Evolutionary conservation across 2,329 filamentous ascomycete species (phyloP).

Genomic region (Fusarium sp.): DNA sequence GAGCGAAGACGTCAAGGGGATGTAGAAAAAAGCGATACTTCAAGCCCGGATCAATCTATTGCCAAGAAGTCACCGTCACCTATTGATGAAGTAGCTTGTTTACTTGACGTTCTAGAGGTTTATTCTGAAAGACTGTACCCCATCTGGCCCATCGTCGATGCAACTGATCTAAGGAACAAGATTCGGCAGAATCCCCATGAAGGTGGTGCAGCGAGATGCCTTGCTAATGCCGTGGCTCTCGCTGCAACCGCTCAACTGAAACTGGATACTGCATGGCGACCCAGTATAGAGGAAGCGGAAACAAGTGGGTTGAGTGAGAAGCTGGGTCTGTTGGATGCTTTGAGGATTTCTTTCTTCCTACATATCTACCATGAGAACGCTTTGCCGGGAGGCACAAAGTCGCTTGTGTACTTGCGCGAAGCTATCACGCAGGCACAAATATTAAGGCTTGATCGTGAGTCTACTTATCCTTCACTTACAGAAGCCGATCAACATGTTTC

Average conservation of each 20-base stretch:
- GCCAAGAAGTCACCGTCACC: constrained; percentile 17
- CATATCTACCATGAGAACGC: constrained; percentile 63
- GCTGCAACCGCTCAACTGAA: constrained; percentile 61
- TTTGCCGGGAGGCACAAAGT: constrained; percentile 55
- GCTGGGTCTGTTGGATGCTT: constrained; percentile 49
- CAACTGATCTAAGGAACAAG: constrained; percentile 52
- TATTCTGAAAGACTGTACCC: constrained; percentile 62
- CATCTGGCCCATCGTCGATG: constrained; percentile 61
- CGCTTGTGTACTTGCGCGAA: constrained; percentile 59
- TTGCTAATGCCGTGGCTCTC: constrained; percentile 57
- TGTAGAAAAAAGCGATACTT: constrained; percentile 6
- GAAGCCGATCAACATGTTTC: constrained; percentile 55
- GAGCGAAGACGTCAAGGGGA: constrained; percentile 35
- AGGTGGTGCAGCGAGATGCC: constrained; percentile 49
- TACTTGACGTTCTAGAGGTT: constrained; percentile 49
- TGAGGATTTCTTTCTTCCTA: constrained; percentile 60
- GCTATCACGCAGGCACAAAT: constrained; percentile 63
- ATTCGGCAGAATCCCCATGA: constrained; percentile 45
- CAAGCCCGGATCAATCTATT: neutral
- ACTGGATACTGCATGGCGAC: constrained; percentile 46
- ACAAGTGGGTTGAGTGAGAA: constrained; percentile 42
- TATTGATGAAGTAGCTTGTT: constrained; percentile 40
- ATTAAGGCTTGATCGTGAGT: constrained; percentile 56
- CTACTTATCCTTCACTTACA: constrained; percentile 49
- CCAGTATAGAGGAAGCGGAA: constrained; percentile 42